These are phyloP conservation scores for Prunella vulgaris DNA, from an alignment of 257 asterid species.

Conservation along the genomic window DNA sequence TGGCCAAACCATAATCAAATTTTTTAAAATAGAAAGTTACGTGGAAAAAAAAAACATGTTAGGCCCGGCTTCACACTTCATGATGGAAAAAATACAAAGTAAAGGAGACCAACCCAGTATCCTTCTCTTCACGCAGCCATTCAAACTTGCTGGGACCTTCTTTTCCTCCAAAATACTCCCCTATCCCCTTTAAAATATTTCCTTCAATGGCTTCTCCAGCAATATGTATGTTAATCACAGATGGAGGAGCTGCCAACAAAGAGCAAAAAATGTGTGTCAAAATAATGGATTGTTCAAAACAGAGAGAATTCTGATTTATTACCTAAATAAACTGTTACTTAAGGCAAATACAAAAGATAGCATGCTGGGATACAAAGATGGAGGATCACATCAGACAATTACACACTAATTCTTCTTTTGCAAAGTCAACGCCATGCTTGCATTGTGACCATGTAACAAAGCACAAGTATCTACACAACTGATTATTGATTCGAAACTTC, in stretches of 20 bases:
- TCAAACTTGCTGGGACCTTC: conserved; percentile 98
- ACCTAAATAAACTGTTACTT: neutral
- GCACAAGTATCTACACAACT: neutral
- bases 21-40: neutral
- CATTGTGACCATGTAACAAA: neutral
- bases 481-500: neutral
- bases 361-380: neutral
- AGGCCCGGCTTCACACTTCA: conserved; percentile 18
- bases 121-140: conserved; percentile 80
- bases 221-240: conserved; percentile 66
- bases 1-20: neutral
- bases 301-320: neutral
- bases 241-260: conserved; percentile 79
- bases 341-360: conserved; percentile 8
- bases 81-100: conserved; percentile 15
- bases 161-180: conserved; percentile 93
- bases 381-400: neutral
- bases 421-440: neutral
- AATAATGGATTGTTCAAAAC: conserved; percentile 4
- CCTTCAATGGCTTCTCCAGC: conserved; percentile 86
- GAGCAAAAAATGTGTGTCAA: neutral
- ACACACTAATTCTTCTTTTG: neutral
- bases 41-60: neutral
- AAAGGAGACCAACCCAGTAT: conserved; percentile 61
- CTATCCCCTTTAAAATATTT: conserved; percentile 59